Percentiles rank a stretch among this genome's conserved stretches.
phyloP scores from a whole-genome alignment of 2,329 filamentous ascomycete species.

The Fusarium albosuccineum region DNA sequence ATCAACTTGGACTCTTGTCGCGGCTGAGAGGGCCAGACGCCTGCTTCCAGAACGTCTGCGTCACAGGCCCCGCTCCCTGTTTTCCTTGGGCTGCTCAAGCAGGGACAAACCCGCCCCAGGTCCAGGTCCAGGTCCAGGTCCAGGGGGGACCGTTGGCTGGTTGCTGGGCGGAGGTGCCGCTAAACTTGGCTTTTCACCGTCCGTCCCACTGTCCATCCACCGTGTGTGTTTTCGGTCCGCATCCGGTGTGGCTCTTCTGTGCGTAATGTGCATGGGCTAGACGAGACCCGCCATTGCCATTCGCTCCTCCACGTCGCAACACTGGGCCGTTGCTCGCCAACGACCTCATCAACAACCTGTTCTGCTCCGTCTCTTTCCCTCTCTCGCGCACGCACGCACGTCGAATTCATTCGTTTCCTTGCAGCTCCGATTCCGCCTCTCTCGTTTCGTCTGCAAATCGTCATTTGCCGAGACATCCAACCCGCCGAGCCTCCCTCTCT shows the following conservation, averaged over 20 bases:
- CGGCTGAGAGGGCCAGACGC: neutral
- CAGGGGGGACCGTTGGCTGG: conserved; percentile 29
- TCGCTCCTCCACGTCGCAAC: conserved; percentile 36
- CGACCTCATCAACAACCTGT: conserved; percentile 40
- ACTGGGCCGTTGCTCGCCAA: conserved; percentile 40
- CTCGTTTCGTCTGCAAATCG: conserved; percentile 24
- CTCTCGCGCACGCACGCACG: conserved; percentile 25
- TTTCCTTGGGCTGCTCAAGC: conserved; percentile 17
- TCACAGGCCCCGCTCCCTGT: conserved; percentile 27
- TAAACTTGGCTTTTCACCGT: conserved; percentile 34
- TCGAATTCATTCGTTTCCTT: conserved; percentile 34
- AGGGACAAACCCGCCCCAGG: neutral
- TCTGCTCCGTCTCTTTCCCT: conserved; percentile 17
- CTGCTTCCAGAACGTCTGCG: conserved; percentile 30
- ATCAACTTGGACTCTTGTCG: neutral
- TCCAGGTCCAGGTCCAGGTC: neutral
- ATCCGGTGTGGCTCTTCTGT: conserved; percentile 40
- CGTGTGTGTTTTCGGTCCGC: conserved; percentile 38
- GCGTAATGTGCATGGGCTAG: conserved; percentile 18
- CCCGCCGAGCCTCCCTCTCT: conserved; percentile 21
- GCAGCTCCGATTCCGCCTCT: conserved; percentile 22
- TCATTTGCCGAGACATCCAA: conserved; percentile 24
- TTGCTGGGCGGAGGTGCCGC: conserved; percentile 35
- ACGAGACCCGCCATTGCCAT: conserved; percentile 28
- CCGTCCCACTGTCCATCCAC: neutral